Percentiles rank a stretch among this genome's conserved stretches.
Evolutionary conservation across 140 eudicot genomes (phyloP).

Genomic region (Oenanthe javanica): DNA sequence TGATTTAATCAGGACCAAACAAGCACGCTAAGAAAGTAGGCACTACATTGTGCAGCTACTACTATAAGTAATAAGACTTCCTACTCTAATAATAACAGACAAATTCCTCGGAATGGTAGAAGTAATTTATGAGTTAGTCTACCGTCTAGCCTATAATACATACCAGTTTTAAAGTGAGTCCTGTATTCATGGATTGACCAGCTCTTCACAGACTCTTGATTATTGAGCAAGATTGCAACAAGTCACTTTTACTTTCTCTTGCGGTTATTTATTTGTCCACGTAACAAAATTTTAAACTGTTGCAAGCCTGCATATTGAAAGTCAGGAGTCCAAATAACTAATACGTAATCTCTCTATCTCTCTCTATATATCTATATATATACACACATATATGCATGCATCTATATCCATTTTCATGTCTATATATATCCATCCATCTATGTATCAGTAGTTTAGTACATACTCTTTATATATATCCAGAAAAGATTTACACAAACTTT

Average conservation of each 20-base stretch:
- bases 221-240: background rate
- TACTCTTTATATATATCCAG: background rate
- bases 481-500: background rate
- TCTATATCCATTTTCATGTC: background rate
- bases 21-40: background rate
- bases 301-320: background rate
- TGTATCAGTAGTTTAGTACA: background rate
- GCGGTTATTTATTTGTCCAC: background rate
- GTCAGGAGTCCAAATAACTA: background rate
- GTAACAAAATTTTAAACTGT: background rate
- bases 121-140: background rate
- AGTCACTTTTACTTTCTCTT: background rate
- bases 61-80: background rate
- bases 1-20: background rate
- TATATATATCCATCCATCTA: background rate
- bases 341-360: background rate
- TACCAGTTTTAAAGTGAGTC: background rate
- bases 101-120: background rate
- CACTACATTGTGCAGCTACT: background rate
- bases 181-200: background rate
- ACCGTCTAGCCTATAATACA: background rate
- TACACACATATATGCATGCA: background rate
- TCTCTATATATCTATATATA: too few species aligned
- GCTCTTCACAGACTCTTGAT: background rate
- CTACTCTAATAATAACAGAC: background rate